A percentile compares a stretch with the other conserved stretches of the same genome.
These are phyloP conservation scores for Rosa rugosa DNA, from an alignment of 306 rosid genomes.

Conservation along the genomic window DNA sequence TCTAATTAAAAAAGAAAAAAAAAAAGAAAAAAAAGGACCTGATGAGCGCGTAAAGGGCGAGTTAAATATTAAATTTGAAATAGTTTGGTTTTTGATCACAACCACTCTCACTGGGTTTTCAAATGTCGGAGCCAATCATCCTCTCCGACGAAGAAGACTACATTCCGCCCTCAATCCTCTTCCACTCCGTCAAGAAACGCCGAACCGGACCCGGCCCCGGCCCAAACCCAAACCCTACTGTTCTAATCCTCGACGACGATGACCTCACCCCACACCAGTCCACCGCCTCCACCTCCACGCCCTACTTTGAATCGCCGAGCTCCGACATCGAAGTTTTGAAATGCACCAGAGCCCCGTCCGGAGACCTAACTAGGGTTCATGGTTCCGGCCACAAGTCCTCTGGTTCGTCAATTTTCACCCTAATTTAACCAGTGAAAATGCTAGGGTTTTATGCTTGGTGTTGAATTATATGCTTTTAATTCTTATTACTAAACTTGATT, in stretches of 20 bases:
- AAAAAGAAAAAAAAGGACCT: too few relatives aligned
- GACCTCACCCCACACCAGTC: slow-evolving; percentile 66
- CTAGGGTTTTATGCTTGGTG: neutral
- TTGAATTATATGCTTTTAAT: neutral
- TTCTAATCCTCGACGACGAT: slow-evolving; percentile 70
- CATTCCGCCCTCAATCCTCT: slow-evolving; percentile 35
- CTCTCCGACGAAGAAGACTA: slow-evolving; percentile 85
- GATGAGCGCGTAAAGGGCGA: neutral
- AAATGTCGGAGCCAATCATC: slow-evolving; percentile 57
- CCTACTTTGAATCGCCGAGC: slow-evolving; percentile 64
- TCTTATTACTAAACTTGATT: neutral
- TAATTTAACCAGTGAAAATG: neutral
- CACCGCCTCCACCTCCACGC: slow-evolving; percentile 21
- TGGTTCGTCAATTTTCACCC: neutral
- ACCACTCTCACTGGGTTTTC: neutral
- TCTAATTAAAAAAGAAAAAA: too few relatives aligned
- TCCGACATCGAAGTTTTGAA: slow-evolving; percentile 60
- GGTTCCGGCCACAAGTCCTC: neutral
- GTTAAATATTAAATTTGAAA: neutral
- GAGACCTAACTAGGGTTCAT: neutral
- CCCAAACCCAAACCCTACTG: slow-evolving; percentile 27
- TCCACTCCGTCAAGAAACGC: slow-evolving; percentile 56
- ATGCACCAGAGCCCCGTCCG: slow-evolving; percentile 30
- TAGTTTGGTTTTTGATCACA: neutral
- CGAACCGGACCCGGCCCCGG: slow-evolving; percentile 31